Evolutionary conservation across 345 rosid genomes (phyloP), one percentile per base, ranked within the genome.

Genomic region (Populus simonii): DNA sequence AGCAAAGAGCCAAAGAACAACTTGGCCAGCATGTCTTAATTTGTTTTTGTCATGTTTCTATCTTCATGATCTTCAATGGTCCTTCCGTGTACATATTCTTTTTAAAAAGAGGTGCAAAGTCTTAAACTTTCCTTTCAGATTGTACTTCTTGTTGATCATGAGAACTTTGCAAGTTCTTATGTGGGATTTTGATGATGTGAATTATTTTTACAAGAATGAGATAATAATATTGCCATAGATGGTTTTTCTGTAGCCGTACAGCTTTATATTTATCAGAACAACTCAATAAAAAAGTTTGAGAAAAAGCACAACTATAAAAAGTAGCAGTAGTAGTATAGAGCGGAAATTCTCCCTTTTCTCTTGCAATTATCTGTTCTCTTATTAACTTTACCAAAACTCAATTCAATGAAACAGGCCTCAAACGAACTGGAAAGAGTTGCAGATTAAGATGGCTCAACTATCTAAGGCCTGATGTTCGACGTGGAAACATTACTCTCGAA

Each of bases 351-450:
- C 18, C 6, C 62, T 27, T 16, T 57, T 70, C 59, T 43, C 27
- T 62, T 63, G 18, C 66, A 55, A 61, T 71, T 27, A 29, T 71
- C 2, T 43, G 8, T 55, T 72, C 9, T 25, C 35, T 20, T n/a
- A 20, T 12, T 23, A 74, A 83, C 86, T 89, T 85, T 88, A 85
- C 86, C 84, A 85, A 86, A 84, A 57, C 20, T 25, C 65, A 23
- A 33, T 33, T 66, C 36, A 7, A 61, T 74, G 66, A 33, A 74
- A 81, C 88, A 82, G 85, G 82, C 38, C 82, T 82, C 45, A 79
- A 79, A 75, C 27, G 85, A 76, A 82, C 85, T 7, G 85, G 85
- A 47, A 82, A 82, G 47, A 82, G 85, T 73, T 82, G 85, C 76
- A 82, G 85, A 72, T 71, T 82, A 66, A 71, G 85, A 79, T 82